Evolutionary conservation across 2,329 filamentous ascomycete genomes (phyloP), one percentile per base, ranked within the genome.

Genomic region (Phyllosticta capitalensis): DNA sequence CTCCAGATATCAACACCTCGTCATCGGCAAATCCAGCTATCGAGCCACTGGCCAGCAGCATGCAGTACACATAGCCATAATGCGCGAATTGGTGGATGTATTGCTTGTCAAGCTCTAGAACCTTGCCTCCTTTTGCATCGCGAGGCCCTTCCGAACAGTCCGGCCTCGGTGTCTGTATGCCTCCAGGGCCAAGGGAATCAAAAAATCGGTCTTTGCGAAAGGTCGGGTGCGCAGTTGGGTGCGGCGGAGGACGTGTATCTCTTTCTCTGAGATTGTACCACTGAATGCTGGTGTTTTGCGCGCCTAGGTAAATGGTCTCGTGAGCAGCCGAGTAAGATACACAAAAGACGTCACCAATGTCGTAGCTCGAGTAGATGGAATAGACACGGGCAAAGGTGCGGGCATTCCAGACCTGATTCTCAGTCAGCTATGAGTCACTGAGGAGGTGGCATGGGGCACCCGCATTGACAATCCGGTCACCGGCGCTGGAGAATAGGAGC

Each of bases 311-410:
- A 3, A 96, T 81, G 0, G 88, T 95, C 65, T 92, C 83, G 67
- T 90, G 80, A 65, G 85, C 81, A 6, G 84, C 77, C 3, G 91
- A 96, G 72, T 95, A 96, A 1, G 87, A 88, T n/a, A 96, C 86
- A 66, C 90, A 95, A 72, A 97, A 97, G 61, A 99, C 85, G 75
- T 99, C 94, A 61, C 94, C 94, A 49, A 96, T 89, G 67, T 97
- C 94, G 73, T 95, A 92, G 54, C 87, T 87, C 63, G 91, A 95
- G 77, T 95, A 95, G 63, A 97, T 89, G 63, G 94, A 90, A 76
- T 92, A 94, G 0, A 94, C 79, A 26, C 88, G 85, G 59, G 81
- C 82, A 71, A 96, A 85, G 5, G 84, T 87, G 51, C 78, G 80
- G 1, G 92, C 89, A 66, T 85, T 87, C 94, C 94, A 99, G 50